phyloP scores from a whole-genome alignment of 2,329 filamentous ascomycete genomes.

The Chaetomium globosum region DNA sequence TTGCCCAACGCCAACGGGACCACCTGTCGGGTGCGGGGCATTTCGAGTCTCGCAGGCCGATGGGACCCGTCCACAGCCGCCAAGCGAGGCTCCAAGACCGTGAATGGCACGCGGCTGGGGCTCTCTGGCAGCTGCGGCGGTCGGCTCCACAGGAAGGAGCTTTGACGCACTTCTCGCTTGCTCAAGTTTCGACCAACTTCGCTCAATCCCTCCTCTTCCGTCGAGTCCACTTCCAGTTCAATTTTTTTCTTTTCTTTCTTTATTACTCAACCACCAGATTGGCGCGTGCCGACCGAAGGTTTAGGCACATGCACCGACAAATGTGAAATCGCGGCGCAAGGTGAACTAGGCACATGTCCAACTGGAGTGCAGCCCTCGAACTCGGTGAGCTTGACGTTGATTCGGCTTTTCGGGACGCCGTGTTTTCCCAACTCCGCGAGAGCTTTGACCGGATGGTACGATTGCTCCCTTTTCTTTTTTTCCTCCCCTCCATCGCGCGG shows the following conservation, averaged over 20 bases:
- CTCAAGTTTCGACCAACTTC: conserved; percentile 26
- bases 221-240: conserved; percentile 27
- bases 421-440: conserved; percentile 37
- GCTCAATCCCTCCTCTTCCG: conserved; percentile 18
- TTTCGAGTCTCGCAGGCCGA: not conserved
- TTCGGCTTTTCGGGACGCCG: conserved; percentile 35
- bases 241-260: conserved; percentile 27
- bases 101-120: not conserved
- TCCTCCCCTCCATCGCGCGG: not conserved
- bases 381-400: conserved; percentile 31
- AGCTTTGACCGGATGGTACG: conserved; percentile 38
- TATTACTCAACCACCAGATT: conserved; percentile 18
- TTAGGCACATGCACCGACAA: conserved; percentile 25
- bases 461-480: not conserved
- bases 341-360: conserved; percentile 38
- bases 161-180: conserved; percentile 25
- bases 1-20: not conserved
- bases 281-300: conserved; percentile 21
- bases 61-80: not conserved
- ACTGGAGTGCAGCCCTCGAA: conserved; percentile 36
- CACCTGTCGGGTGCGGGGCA: conserved; percentile 4
- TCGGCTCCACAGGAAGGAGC: conserved; percentile 18
- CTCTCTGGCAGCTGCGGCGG: not conserved
- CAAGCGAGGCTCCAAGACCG: not conserved
- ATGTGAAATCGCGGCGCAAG: conserved; percentile 34